phyloP scores from a whole-genome alignment of 305 asterid species.

The Fraxinus ornus region DNA sequence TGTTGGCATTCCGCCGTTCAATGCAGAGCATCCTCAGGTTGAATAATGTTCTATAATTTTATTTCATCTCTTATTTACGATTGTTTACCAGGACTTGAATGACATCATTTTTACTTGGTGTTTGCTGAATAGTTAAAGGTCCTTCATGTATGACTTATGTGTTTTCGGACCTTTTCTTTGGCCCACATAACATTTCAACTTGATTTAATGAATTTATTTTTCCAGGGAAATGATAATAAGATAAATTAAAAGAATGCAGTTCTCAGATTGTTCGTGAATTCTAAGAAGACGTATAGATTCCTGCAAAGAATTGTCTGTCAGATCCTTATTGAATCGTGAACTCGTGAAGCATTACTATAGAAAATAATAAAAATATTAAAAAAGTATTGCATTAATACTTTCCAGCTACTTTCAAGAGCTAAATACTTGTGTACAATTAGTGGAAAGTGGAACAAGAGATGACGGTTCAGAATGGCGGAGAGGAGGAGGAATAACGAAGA shows the following conservation, averaged over 20 bases:
- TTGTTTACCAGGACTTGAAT: background rate
- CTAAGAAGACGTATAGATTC: background rate
- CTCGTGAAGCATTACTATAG: background rate
- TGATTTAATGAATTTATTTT: background rate
- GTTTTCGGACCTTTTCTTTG: background rate
- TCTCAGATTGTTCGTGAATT: background rate
- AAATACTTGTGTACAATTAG: background rate
- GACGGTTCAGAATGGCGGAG: background rate
- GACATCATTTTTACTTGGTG: background rate
- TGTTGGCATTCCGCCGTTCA: slow-evolving; percentile 99
- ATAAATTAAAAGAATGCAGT: background rate
- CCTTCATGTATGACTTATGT: background rate
- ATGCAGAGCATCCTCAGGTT: slow-evolving; percentile 99
- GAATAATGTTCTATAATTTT: slow-evolving; percentile 16
- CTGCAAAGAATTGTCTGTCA: background rate
- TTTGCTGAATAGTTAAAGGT: background rate
- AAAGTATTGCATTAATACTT: background rate
- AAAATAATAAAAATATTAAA: background rate
- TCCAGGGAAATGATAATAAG: background rate
- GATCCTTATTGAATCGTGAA: background rate
- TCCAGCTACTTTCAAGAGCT: background rate
- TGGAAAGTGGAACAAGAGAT: background rate
- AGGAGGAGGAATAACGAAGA: background rate
- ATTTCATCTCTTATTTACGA: background rate
- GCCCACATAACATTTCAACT: background rate